phyloP scores from a whole-genome alignment of 306 rosid genomes.

The Dalbergia cochinchinensis region DNA sequence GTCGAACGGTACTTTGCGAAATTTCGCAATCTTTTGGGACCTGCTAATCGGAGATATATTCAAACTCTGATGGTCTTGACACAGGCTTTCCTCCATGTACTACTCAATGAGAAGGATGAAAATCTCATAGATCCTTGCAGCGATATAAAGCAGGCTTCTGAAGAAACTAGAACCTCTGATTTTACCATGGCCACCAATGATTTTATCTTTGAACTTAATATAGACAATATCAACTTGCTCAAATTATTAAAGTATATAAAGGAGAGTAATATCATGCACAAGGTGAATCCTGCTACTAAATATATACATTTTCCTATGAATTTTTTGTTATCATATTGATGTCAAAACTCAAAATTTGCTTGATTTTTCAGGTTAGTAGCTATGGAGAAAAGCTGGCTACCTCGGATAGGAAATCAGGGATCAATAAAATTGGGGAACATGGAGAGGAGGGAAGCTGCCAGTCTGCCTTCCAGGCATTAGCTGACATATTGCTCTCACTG shows the following conservation, averaged over 20 bases:
- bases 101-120: slow-evolving; percentile 59
- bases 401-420: slow-evolving; percentile 50
- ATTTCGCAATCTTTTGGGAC: slow-evolving; percentile 83
- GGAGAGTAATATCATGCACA: slow-evolving; percentile 95
- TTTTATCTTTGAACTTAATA: slow-evolving; percentile 76
- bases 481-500: slow-evolving; percentile 71
- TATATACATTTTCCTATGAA: slow-evolving; percentile 28
- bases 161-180: slow-evolving; percentile 53
- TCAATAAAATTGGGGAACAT: slow-evolving; percentile 35
- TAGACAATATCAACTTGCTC: slow-evolving; percentile 91
- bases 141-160: slow-evolving; percentile 56
- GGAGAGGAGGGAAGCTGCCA: slow-evolving; percentile 74
- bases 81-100: slow-evolving; percentile 70
- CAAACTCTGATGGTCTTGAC: slow-evolving; percentile 82
- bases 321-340: slow-evolving; percentile 28
- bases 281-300: slow-evolving; percentile 64
- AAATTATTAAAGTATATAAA: slow-evolving; percentile 78
- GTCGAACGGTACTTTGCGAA: slow-evolving; percentile 77
- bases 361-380: slow-evolving; percentile 70
- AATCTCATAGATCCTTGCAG: slow-evolving; percentile 42
- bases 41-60: slow-evolving; percentile 92
- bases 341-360: slow-evolving; percentile 43
- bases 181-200: slow-evolving; percentile 86
- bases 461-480: slow-evolving; percentile 84
- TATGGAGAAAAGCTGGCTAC: slow-evolving; percentile 77